Conservation (phyloP, 164 flowering plant genomes). For the Magnolia officinalis region DNA sequence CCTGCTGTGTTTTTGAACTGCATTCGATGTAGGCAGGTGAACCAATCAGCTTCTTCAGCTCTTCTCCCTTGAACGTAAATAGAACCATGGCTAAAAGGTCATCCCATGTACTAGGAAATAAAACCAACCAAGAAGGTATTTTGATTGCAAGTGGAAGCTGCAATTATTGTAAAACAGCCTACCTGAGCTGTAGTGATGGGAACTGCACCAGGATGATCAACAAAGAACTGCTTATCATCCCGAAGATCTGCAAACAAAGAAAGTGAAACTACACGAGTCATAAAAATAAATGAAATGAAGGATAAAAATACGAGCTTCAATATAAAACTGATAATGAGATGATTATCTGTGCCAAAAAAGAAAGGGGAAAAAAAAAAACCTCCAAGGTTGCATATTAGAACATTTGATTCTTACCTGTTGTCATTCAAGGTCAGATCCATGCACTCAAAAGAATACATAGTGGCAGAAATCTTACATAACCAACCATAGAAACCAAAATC, state of each 20-base stretch:
- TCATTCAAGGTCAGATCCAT: too few species aligned
- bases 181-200: conserved; percentile 53
- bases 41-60: conserved; percentile 67
- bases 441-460: too few species aligned
- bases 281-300: too few species aligned
- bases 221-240: conserved; percentile 75
- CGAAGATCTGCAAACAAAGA: conserved; percentile 50
- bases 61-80: conserved; percentile 58
- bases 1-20: conserved; percentile 88
- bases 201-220: conserved; percentile 82
- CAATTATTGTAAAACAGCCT: not conserved
- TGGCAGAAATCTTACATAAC: too few species aligned
- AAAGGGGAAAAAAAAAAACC: too few species aligned
- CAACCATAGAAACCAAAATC: too few species aligned
- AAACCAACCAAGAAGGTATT: not conserved
- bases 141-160: not conserved
- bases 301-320: too few species aligned
- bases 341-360: too few species aligned
- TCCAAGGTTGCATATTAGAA: too few species aligned
- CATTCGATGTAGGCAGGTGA: conserved; percentile 80
- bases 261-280: too few species aligned
- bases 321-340: too few species aligned
- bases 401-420: too few species aligned
- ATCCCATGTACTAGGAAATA: not conserved
- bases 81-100: not conserved